Percentiles rank a stretch among this genome's conserved stretches.
Evolutionary conservation across 2,329 filamentous ascomycete genomes (phyloP).

Genomic region (Colletotrichum sp.): DNA sequence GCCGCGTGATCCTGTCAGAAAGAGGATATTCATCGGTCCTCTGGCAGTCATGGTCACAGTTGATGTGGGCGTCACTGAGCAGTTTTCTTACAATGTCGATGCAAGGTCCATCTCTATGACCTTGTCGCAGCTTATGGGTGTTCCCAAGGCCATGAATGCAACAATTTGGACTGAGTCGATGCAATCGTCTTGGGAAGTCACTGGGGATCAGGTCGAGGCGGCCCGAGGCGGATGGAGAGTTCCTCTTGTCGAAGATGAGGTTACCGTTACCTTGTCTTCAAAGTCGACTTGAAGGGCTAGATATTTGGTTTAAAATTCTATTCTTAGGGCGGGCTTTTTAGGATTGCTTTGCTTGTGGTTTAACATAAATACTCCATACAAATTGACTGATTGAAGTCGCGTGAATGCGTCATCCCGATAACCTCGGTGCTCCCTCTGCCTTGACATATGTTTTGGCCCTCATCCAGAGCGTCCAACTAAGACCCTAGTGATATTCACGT

Average conservation of each 20-base stretch:
- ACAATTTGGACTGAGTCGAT: neutral
- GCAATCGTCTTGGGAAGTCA: neutral
- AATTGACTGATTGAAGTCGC: neutral
- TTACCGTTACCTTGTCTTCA: neutral
- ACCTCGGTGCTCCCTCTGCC: neutral
- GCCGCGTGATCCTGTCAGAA: neutral
- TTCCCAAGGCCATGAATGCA: neutral
- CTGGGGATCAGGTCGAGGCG: neutral
- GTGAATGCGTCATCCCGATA: neutral
- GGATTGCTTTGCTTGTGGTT: neutral
- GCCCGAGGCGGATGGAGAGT: neutral
- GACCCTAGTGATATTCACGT: neutral
- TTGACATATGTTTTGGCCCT: neutral
- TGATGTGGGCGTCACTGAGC: conserved; percentile 43
- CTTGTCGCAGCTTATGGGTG: neutral
- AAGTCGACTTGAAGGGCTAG: neutral
- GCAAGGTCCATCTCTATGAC: neutral
- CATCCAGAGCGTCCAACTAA: neutral
- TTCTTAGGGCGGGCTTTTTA: neutral
- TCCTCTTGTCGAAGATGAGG: neutral
- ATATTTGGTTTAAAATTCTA: neutral
- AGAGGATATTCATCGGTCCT: neutral
- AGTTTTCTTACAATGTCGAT: neutral
- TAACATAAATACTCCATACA: neutral
- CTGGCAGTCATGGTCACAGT: neutral